Percentiles rank a stretch among this genome's conserved stretches.
These are phyloP conservation scores for Lichtheimia ornata DNA, from an alignment of 371 early-diverging fungal species.

Conservation along the genomic window DNA sequence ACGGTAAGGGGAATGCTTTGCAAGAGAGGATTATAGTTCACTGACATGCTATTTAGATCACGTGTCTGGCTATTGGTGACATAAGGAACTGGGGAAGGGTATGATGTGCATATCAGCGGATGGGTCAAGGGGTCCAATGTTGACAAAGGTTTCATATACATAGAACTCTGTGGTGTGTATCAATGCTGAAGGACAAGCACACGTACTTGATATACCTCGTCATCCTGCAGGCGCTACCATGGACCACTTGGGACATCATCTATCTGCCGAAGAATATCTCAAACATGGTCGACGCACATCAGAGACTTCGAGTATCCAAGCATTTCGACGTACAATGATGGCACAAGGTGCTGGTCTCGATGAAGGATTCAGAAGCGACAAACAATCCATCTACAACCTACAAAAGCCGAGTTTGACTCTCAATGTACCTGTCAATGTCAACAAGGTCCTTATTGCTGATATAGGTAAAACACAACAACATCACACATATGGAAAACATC, in stretches of 20 bases:
- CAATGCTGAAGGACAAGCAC: constrained; percentile 70
- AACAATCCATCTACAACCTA: constrained; percentile 34
- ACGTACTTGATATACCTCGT: constrained; percentile 62
- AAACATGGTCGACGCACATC: constrained; percentile 40
- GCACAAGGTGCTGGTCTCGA: constrained; percentile 9
- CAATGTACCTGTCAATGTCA: constrained; percentile 80
- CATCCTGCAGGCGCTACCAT: constrained; percentile 14
- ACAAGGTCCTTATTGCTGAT: constrained; percentile 74
- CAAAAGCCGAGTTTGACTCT: constrained; percentile 68
- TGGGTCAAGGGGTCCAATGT: too few relatives aligned
- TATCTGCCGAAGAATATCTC: constrained; percentile 42
- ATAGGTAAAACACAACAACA: constrained; percentile 49
- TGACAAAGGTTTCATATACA: too few relatives aligned
- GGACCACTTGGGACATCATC: constrained; percentile 15
- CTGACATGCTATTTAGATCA: constrained; percentile 42
- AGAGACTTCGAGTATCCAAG: constrained; percentile 42
- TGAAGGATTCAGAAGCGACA: not conserved
- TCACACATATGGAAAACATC: not conserved
- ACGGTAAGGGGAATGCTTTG: constrained; percentile 43
- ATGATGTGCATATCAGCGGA: not conserved
- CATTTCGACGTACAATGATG: constrained; percentile 37
- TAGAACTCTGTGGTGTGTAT: constrained; percentile 66
- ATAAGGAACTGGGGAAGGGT: constrained; percentile 62
- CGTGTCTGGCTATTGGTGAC: constrained; percentile 70
- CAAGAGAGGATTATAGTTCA: not conserved